Evolutionary conservation across 306 rosid genomes (phyloP), one percentile per base, ranked within the genome.

Genomic region (Glycine tomentella): DNA sequence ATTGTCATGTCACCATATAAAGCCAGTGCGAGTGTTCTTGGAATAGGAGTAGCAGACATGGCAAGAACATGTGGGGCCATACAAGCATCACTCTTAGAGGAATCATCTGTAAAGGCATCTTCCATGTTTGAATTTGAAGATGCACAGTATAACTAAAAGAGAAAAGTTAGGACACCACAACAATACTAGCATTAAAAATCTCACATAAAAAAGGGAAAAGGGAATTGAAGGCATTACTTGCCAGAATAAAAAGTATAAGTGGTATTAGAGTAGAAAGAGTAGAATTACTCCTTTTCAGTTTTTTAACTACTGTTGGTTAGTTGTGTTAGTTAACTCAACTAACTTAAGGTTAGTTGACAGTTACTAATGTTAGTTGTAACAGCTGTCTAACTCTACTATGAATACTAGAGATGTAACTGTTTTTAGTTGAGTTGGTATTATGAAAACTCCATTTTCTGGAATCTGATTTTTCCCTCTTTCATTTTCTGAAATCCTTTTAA

Each of bases 1-100:
- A 95, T 71, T 38, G 97, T 93, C 92, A 95, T 87, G 84, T 95
- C 99, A 66, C 98, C 98, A 78, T 92, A 95, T 82, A 93, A 89
- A 82, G 99, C 98, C 82, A 95, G 94, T 52, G 99, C 99, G 70
- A 95, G 99, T 62, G 97, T 92, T 87, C 99, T 91, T 42, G 99
- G 99, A 66, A 95, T 92, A 16, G 98, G 99, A 81, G 99, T 95
- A 36, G 99, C 98, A 15, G 99, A 91, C 97, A 95, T 93, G 79
- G 96, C 98, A 88, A 95, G 98, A 86, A 95, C 89, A 87, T 95
- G 97, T 57, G 98, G 99, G 76, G 98, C 99, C 99, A 95, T 95
- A 82, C 74, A 80, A 64, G 72, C 87, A 82, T 89, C 91, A 69
- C 58, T 82, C 69, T 88, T 86, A 79, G 92, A 82, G 72, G 89